Conservation (phyloP, 371 early-diverging fungal genomes). For the Paraphysoderma sedebokerense region DNA sequence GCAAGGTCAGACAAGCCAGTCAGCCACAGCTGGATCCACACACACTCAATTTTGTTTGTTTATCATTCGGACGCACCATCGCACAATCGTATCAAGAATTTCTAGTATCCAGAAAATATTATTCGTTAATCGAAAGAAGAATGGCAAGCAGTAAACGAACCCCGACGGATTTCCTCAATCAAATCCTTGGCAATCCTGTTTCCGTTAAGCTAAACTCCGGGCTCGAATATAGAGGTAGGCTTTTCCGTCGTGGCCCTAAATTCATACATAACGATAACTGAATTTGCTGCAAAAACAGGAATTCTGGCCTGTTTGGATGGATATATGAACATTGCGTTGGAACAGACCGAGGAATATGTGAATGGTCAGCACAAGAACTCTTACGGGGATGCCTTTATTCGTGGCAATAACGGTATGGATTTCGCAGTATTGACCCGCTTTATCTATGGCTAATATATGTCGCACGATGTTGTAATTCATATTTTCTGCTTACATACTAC, state of each 20-base stretch:
- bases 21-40: no score
- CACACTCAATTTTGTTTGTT: no score
- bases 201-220: slow-evolving; percentile 86
- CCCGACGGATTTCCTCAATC: slow-evolving; percentile 66
- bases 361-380: slow-evolving; percentile 75
- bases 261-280: neutral
- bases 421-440: no score
- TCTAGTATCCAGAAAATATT: no score
- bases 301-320: slow-evolving; percentile 90
- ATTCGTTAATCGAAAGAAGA: no score
- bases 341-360: slow-evolving; percentile 89
- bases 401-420: slow-evolving; percentile 95
- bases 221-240: slow-evolving; percentile 74
- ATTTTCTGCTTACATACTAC: no score
- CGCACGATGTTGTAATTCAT: neutral
- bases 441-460: no score
- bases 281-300: slow-evolving; percentile 23
- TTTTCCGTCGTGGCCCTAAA: neutral
- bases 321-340: slow-evolving; percentile 97
- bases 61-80: no score
- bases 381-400: slow-evolving; percentile 90
- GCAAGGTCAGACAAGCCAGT: no score
- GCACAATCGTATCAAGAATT: no score
- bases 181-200: slow-evolving; percentile 64
- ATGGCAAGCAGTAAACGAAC: no score